Evolutionary conservation across 208 protist genomes (phyloP), one percentile per base, ranked within the genome.

Genomic region (Naegleria lovaniensis): DNA sequence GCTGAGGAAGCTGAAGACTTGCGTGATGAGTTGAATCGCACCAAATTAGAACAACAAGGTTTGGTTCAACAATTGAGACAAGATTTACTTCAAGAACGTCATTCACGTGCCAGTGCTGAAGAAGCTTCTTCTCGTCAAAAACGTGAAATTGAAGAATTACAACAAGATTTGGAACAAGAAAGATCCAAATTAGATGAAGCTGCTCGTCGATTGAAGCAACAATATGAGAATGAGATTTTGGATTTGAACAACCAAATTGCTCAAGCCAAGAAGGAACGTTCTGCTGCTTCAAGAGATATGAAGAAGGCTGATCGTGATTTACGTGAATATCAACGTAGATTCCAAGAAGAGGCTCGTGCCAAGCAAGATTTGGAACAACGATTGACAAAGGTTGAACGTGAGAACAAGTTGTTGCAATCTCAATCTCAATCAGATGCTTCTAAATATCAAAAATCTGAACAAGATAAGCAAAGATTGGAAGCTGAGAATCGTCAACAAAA

Each of bases 1-100:
- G 83, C 83, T 55, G 83, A 87, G 9, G 83, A 87, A 55, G 6
- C 41, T 55, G 83, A 87, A 33, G 83, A 87, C 16, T 87, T 87
- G 40, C 1, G 40, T 29, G 83, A 55, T 16, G 83, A 87, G 33
- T 55, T 87, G 13, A 55, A 55, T 11, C 13, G 13, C 0, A 25
- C 33, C 5, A 87, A 33, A 33, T 22, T 22, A 38, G 83, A 87
- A 38, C 38, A 55, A 43, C n/a, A 87, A 87, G 38, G 15, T 55
- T 36, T 25, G 3, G 3, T 55, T 11, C 4, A 11, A 7, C 4
- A 55, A 29, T 55, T 87, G 29, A 43, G 29, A 36, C 6, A 7
- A 36, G 83, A 87, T 13, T 36, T 87, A 1, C 13, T 38, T 5
- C 19, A 19, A 36, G 83, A 87, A 36, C 19, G 83, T 43, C 0